phyloP scores from a whole-genome alignment of 371 early-diverging fungal genomes.

The Thermomucor indicae-seudaticae region DNA sequence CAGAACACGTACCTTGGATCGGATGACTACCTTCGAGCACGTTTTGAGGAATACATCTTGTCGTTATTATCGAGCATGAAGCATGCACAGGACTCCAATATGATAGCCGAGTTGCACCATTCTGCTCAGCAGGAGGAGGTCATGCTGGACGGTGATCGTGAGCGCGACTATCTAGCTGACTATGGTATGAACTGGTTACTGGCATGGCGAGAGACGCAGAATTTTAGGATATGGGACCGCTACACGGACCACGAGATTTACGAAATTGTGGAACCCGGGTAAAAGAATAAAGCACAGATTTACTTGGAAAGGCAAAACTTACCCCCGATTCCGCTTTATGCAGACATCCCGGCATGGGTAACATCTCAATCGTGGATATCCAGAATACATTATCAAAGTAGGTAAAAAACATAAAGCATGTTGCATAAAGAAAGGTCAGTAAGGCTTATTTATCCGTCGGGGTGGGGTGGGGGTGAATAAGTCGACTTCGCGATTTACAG shows the following conservation, averaged over 20 bases:
- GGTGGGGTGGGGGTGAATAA: background rate
- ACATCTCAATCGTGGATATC: slow-evolving; percentile 55
- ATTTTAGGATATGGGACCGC: slow-evolving; percentile 67
- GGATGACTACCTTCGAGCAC: slow-evolving; percentile 76
- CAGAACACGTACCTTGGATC: slow-evolving; percentile 66
- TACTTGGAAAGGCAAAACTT: background rate
- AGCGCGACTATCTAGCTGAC: slow-evolving; percentile 59
- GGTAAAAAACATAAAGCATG: slow-evolving; percentile 7
- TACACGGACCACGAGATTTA: slow-evolving; percentile 63
- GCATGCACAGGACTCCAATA: slow-evolving; percentile 47
- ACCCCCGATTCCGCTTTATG: background rate
- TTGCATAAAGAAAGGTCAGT: too few species aligned
- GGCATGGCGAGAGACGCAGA: slow-evolving; percentile 69
- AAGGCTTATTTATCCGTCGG: background rate
- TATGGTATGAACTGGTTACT: slow-evolving; percentile 63
- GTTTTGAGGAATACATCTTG: slow-evolving; percentile 74
- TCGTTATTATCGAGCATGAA: slow-evolving; percentile 68
- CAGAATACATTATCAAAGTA: slow-evolving; percentile 63
- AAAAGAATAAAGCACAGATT: background rate
- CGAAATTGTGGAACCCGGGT: slow-evolving; percentile 65
- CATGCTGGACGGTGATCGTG: slow-evolving; percentile 37
- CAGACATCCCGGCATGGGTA: slow-evolving; percentile 66
- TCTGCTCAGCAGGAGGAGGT: slow-evolving; percentile 26
- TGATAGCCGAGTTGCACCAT: slow-evolving; percentile 28
- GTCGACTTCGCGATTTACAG: slow-evolving; percentile 54